Conservation (phyloP, 208 protist genomes). For the Leishmania arabica region DNA sequence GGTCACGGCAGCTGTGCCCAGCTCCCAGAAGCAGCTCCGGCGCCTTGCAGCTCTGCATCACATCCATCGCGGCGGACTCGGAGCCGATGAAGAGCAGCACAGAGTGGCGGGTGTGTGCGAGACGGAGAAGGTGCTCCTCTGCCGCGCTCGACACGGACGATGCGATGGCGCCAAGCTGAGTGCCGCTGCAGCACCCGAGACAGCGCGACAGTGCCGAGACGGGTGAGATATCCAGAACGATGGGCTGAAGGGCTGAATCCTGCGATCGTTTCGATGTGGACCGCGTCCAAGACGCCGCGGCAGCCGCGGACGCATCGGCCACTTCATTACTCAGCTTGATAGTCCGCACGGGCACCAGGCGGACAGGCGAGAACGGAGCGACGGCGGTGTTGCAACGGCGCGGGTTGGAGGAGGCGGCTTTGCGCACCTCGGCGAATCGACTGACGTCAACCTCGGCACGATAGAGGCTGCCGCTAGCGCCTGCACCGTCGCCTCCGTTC, state of each 20-base stretch:
- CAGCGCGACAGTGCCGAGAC: constrained; percentile 41
- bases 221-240: constrained; percentile 74
- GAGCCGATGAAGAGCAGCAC: constrained; percentile 76
- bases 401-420: not conserved
- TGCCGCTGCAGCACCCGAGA: constrained; percentile 41
- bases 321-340: constrained; percentile 55
- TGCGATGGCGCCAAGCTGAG: constrained; percentile 16
- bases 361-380: constrained; percentile 15
- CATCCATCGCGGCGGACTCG: constrained; percentile 38
- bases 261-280: constrained; percentile 6
- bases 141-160: constrained; percentile 39
- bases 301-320: constrained; percentile 3
- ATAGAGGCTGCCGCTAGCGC: constrained; percentile 13
- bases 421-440: constrained; percentile 36
- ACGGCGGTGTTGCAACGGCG: constrained; percentile 7
- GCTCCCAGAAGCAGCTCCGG: constrained; percentile 52
- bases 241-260: constrained; percentile 45
- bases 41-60: constrained; percentile 34
- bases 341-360: constrained; percentile 52
- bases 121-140: constrained; percentile 65
- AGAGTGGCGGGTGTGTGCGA: constrained; percentile 55
- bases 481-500: not conserved
- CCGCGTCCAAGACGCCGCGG: not conserved
- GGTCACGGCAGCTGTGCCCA: constrained; percentile 22
- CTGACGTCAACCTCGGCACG: constrained; percentile 42